Evolutionary conservation across 1,284 basidiomycete species (phyloP), one percentile per base, ranked within the genome.

Genomic region (Wolfiporia cocos): DNA sequence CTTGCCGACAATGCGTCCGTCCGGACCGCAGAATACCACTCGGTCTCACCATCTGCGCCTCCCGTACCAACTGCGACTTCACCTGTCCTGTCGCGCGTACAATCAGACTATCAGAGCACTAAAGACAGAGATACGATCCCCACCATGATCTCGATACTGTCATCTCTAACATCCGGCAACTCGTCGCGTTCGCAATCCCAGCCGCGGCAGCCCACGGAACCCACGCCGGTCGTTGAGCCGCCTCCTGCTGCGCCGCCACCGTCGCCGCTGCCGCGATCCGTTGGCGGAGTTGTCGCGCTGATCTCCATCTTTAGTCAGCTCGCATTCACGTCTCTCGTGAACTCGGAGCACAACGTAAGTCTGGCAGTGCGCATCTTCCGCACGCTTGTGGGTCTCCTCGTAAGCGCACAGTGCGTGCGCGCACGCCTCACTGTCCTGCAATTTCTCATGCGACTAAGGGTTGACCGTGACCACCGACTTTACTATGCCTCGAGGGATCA

Each of bases 391-490:
- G 59, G 66, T 22, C 58, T 80, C 12, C 49, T 66, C 17, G 51
- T 62, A 0, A 60, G 65, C 12, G 71, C 73, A 1, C 71, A 66
- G 48, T 86, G 83, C 22, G 63, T 76, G 0, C 69, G 74, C 15
- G 83, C 87, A 0, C 72, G 91, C 19, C 62, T 98, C 14, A 69
- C 78, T 2, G 76, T 87, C 2, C 68, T 99, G 7, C 91, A 95
- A 57, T 96, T 94, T 72, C 61, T 96, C 45, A 80, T 94, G 67
- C 83, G 92, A 10, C 69, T 99, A 18, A 76, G 96, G 37, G 92
- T 91, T 1, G 94, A 97, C 59, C 80, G 90, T 3, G 87, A 93
- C 54, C 96, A 99, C 60, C 76, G 86, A 12, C 63, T 99, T 30
- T 96, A 87, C 61, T 84, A 89, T 39, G 68, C 68, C 7, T 63